Evolutionary conservation across 345 rosid genomes (phyloP).

Genomic region (Orychophragmus violaceus): DNA sequence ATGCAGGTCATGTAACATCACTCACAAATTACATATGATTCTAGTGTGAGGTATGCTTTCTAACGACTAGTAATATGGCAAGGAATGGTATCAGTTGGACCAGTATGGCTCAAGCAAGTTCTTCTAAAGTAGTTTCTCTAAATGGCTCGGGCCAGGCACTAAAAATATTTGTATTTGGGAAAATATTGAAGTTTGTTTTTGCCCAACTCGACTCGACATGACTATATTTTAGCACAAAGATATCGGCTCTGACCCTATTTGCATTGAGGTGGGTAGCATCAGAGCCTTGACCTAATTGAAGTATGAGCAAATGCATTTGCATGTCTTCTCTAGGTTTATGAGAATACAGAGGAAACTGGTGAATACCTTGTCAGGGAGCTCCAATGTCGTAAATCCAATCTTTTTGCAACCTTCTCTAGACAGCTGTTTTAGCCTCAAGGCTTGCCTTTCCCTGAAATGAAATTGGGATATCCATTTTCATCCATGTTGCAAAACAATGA

Average conservation of each 20-base stretch:
- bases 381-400: conserved; percentile 17
- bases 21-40: not conserved
- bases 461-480: not conserved
- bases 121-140: not conserved
- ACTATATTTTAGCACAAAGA: not conserved
- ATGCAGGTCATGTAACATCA: not conserved
- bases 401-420: conserved; percentile 27
- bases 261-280: not conserved
- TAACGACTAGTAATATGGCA: not conserved
- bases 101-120: not conserved
- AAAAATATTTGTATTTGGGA: not conserved
- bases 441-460: conserved; percentile 46
- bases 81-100: not conserved
- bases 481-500: not conserved
- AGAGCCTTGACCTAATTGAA: not conserved
- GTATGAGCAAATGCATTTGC: not conserved
- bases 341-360: not conserved
- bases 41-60: not conserved
- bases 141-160: not conserved
- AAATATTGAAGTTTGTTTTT: not conserved
- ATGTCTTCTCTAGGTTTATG: not conserved
- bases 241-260: not conserved
- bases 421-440: conserved; percentile 52
- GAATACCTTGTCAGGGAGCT: conserved; percentile 32
- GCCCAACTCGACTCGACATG: not conserved